These are phyloP conservation scores for Hypoxylon subgilvum DNA, from an alignment of 495 filamentous ascomycete genomes.

Conservation along the genomic window DNA sequence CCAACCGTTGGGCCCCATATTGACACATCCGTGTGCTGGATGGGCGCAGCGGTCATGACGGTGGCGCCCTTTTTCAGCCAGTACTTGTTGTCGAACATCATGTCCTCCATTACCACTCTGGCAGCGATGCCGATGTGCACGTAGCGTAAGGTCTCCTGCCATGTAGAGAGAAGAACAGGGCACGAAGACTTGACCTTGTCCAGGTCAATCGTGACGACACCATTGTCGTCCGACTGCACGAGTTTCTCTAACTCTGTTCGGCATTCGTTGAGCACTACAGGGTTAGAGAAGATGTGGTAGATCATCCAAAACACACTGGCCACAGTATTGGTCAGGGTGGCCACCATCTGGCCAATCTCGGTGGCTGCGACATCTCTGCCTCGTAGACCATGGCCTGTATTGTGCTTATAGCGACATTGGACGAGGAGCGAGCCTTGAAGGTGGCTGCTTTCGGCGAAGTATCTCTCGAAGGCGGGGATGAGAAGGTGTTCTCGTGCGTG, in stretches of 20 bases:
- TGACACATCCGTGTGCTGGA: not conserved
- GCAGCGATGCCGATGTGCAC: not conserved
- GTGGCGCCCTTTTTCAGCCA: slow-evolving; percentile 36
- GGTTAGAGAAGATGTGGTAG: too few species aligned
- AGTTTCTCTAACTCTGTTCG: slow-evolving; percentile 20
- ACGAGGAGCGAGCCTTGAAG: too few species aligned
- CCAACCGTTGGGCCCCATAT: not conserved
- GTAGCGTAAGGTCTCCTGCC: slow-evolving; percentile 32
- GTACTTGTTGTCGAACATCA: slow-evolving; percentile 34
- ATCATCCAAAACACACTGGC: too few species aligned
- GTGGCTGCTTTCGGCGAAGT: too few species aligned
- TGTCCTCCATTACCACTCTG: slow-evolving; percentile 34
- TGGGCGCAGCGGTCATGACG: not conserved
- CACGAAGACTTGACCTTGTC: slow-evolving; percentile 2
- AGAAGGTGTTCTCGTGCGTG: too few species aligned
- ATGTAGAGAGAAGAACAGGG: slow-evolving; percentile 31
- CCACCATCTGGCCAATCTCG: too few species aligned
- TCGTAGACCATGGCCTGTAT: not conserved
- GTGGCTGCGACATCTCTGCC: too few species aligned
- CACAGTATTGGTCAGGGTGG: too few species aligned
- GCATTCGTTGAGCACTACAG: too few species aligned
- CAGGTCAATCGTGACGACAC: slow-evolving; percentile 1
- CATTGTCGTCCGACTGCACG: slow-evolving; percentile 8
- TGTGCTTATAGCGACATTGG: too few species aligned
- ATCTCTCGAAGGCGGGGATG: too few species aligned